phyloP scores from a whole-genome alignment of 2,329 filamentous ascomycete species.

The Periglandula ipomoeae region DNA sequence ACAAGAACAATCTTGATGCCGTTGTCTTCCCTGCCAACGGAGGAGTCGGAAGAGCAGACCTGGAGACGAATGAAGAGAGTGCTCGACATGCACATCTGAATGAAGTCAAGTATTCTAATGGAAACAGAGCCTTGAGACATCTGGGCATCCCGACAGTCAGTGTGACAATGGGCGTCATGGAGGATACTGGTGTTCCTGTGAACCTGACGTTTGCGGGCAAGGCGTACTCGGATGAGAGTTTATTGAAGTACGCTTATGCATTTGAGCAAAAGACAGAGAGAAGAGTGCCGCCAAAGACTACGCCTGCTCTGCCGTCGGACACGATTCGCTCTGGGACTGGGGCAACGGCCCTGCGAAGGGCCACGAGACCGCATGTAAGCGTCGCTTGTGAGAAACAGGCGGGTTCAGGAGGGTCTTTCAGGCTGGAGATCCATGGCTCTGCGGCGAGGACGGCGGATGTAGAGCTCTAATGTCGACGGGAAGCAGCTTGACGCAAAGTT shows the following conservation, averaged over 20 bases:
- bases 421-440: not conserved
- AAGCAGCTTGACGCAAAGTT: not conserved
- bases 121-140: not conserved
- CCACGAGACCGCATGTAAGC: not conserved
- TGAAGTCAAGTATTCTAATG: not conserved
- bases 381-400: not conserved
- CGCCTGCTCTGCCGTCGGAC: not conserved
- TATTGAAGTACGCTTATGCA: conserved; percentile 13
- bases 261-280: not conserved
- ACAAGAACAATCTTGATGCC: not conserved
- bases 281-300: not conserved
- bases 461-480: not conserved
- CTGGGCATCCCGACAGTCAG: not conserved
- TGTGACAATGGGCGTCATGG: conserved; percentile 40
- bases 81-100: too few relatives aligned
- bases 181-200: conserved; percentile 37
- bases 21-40: not conserved
- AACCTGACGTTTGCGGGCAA: conserved; percentile 42
- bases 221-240: conserved; percentile 33
- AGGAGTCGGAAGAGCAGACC: not conserved
- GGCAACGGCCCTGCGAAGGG: not conserved
- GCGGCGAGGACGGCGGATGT: not conserved
- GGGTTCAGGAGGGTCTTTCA: not conserved
- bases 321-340: not conserved
- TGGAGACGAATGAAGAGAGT: not conserved